Percentiles rank a stretch among this genome's conserved stretches.
phyloP scores from a whole-genome alignment of 1,139 yeast genomes.

The Yamadazyma oceani region DNA sequence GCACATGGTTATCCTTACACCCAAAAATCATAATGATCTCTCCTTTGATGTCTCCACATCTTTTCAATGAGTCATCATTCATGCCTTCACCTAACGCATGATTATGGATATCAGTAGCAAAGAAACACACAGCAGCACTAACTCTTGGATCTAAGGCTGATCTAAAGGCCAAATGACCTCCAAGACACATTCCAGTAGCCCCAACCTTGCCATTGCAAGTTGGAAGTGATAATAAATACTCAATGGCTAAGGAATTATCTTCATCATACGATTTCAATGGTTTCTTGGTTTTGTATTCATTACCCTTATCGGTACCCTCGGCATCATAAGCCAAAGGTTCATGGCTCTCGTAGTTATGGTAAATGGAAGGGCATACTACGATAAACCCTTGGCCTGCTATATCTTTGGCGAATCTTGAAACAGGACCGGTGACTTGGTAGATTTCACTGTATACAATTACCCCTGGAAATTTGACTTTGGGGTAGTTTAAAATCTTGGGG shows the following conservation, averaged over 20 bases:
- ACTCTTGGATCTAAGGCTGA: conserved; percentile 68
- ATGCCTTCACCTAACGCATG: conserved; percentile 62
- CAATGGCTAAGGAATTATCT: conserved; percentile 64
- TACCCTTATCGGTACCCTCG: conserved; percentile 77
- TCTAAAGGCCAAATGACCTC: conserved; percentile 81
- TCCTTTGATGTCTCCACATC: conserved; percentile 54
- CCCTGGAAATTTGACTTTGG: conserved; percentile 76
- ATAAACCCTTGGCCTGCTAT: conserved; percentile 81
- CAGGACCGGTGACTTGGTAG: conserved; percentile 81
- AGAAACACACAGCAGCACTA: conserved; percentile 70
- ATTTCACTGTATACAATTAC: conserved; percentile 79
- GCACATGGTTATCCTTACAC: conserved; percentile 77
- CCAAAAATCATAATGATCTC: conserved; percentile 75
- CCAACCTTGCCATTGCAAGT: conserved; percentile 77
- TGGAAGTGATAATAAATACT: conserved; percentile 53
- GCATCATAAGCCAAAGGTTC: conserved; percentile 70
- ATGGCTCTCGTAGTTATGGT: conserved; percentile 68
- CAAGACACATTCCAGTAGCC: conserved; percentile 85
- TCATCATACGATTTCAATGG: conserved; percentile 75
- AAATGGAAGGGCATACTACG: conserved; percentile 75
- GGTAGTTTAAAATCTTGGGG: conserved; percentile 70
- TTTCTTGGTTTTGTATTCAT: conserved; percentile 63
- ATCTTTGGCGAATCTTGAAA: conserved; percentile 70
- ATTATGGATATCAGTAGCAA: conserved; percentile 78
- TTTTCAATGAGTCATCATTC: conserved; percentile 62